Evolutionary conservation across 2,329 filamentous ascomycete genomes (phyloP), one percentile per base, ranked within the genome.

Genomic region (Clonostachys chloroleuca): DNA sequence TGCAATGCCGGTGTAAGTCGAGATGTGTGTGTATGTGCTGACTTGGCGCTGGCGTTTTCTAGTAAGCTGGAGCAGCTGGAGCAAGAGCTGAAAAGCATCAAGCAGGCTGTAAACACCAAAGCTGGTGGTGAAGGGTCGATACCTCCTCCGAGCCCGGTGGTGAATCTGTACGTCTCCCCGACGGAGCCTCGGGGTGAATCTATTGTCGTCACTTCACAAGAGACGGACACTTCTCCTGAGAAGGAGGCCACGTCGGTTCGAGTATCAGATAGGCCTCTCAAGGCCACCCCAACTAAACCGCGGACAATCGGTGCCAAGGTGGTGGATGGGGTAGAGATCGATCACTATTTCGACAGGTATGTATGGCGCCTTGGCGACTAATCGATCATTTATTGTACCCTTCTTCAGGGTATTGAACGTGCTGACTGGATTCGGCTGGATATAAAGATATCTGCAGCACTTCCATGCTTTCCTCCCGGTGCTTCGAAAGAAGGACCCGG

Each of bases 1-100:
- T 30, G 24, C 24, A 18, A 30, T 30, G 24, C 24, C 2, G 9
- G 24, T 30, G 24, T 30, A 30, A 30, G 24, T 10, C 24, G 14
- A 39, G 36, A 39, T 39, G 5, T 14, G 13, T 7, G 36, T 13
- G 36, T 14, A n/a, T 39, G 10, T n/a, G 14, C 36, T 18, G 7
- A n/a, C 36, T 39, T n/a, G 14, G 14, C 14, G 36, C 36, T 39
- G 36, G 17, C 39, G 9, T 37, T 30, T 18, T 17, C 30, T 42
- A 80, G 77, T 54, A 80, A 81, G 56, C 63, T 81, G 4, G 77
- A 81, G 52, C 72, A 77, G 51, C 63, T 80, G 5, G 76, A 74
- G 44, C 72, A 75, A 50, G 77, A 80, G 56, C 69, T 80, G n/a
- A 71, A 67, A 51, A 74, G 63, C 56, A 79, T 80, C 55, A 78